A percentile compares a stretch with the other conserved stretches of the same genome.
Conservation (phyloP, 345 rosid genomes). For the Abelmoschus esculentus region DNA sequence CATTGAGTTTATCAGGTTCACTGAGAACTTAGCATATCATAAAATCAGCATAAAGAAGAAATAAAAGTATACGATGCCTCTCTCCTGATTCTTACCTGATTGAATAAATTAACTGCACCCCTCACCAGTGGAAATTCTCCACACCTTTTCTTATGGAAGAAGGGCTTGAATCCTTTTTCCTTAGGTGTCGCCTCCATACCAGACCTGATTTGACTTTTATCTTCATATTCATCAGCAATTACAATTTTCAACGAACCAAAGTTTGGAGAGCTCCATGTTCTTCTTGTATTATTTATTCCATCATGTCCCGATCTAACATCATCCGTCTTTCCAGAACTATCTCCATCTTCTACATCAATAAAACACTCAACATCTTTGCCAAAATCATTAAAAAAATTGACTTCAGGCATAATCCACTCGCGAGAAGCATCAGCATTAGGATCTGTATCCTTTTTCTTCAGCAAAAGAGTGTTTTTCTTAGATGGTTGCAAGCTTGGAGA, state of each 20-base stretch:
- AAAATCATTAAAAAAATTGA: constrained; percentile 22
- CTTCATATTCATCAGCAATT: constrained; percentile 34
- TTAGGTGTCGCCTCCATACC: constrained; percentile 54
- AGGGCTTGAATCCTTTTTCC: constrained; percentile 50
- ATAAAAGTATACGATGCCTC: neutral
- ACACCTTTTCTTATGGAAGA: constrained; percentile 48
- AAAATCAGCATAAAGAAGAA: neutral
- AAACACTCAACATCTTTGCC: constrained; percentile 25
- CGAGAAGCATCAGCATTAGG: constrained; percentile 23
- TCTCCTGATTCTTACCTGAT: constrained; percentile 32
- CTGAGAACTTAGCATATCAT: neutral
- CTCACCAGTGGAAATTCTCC: constrained; percentile 32
- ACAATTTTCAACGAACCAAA: constrained; percentile 50
- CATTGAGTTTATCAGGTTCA: constrained; percentile 13
- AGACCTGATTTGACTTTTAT: constrained; percentile 21
- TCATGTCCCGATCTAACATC: constrained; percentile 26
- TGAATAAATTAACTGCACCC: constrained; percentile 26
- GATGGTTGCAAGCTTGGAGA: constrained; percentile 25
- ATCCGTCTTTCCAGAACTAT: constrained; percentile 27
- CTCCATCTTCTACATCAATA: constrained; percentile 33
- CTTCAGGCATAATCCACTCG: constrained; percentile 22
- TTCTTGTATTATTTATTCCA: constrained; percentile 34
- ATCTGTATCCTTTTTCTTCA: constrained; percentile 27
- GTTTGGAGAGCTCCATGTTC: constrained; percentile 61
- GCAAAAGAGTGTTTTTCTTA: constrained; percentile 19